Evolutionary conservation across 345 rosid genomes (phyloP), one percentile per base, ranked within the genome.

Genomic region (Clausena lansium): DNA sequence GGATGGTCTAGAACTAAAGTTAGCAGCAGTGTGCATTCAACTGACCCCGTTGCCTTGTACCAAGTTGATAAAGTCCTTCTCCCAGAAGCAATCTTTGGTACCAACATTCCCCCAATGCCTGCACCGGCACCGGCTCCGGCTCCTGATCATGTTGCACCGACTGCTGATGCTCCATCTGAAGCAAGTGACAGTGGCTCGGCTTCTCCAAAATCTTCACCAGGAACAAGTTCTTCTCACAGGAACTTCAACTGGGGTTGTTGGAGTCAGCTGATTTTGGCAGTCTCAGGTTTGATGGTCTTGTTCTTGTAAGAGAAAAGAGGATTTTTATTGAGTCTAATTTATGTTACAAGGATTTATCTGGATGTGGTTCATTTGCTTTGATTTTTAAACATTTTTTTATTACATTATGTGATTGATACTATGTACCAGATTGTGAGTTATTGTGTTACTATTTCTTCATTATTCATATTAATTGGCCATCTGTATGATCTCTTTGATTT

Each of bases 91-190:
- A 94, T 96, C 77, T 96, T 93, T 66, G 98, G 99, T 28, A 90
- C 95, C 1, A 91, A 96, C 77, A 91, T 96, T 0, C 97, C 99
- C 70, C 97, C 99, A 70, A 84, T 83, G 70, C 87, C 98, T 7
- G 97, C 97, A 50, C 98, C 98, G 7, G 94, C 97, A 19, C 97
- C 96, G 1, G 90, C 96, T 76, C 98, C 98, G 66, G 91, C 47
- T 41, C 47, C 47, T 41, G 4, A 41, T 41, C n/a, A 79, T 15
- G 75, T 82, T 11, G 85, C 85, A 76, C 86, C 94, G 3, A 78
- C 87, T 20, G 95, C 97, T 0, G 99, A 95, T 80, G 33, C 94
- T 5, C 98, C 98, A 13, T 79, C 89, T 52, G 88, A 82, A 2
- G 76, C 77, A 10, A 75, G 79, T 2, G 85, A 76, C 0, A 71